Evolutionary conservation across 1,139 yeast genomes (phyloP), one percentile per base, ranked within the genome.

Genomic region (Wickerhamiella infanticola): DNA sequence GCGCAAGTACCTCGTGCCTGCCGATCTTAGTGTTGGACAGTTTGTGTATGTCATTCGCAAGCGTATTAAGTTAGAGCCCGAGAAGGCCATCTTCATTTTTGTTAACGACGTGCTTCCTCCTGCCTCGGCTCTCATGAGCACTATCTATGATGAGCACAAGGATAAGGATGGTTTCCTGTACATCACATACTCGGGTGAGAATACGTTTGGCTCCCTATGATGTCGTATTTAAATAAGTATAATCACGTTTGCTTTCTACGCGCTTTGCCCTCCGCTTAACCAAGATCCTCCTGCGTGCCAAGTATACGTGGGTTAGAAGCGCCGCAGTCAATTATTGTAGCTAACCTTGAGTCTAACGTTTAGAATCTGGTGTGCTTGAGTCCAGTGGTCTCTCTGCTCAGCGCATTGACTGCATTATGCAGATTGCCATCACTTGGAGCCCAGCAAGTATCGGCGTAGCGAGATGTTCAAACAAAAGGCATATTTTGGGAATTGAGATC

Each of bases 71-170:
- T 75, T 90, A 53, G 95, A 96, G 41, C 84, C 95, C 39, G 98
- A 90, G 66, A 88, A 90, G 79, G 98, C 98, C 42, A 88, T 90
- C 55, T 90, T 90, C 65, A 86, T 90, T 55, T 90, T 90, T 65
- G 94, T 90, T 51, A 88, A 90, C 62, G 98, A 90, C 62, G 88
- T 90, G 49, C 74, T 90, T 57, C 98, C 98, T 24, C 97, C 97
- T 43, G 90, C 98, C 2, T 96, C 97, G 24, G 94, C 97, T 27
- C 75, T 90, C 57, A 86, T 90, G 88, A 81, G 94, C 57, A 75
- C 90, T 29, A 82, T 90, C 53, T 90, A 90, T 62, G 94, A 86
- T 58, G 96, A 90, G 65, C 95, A 90, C 66, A 86, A 86, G 68
- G 98, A 90, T 62, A 88, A 88, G 60, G 98, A 90, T 62, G 98